Conservation (phyloP, 345 rosid genomes). For the Raphanus sativus region DNA sequence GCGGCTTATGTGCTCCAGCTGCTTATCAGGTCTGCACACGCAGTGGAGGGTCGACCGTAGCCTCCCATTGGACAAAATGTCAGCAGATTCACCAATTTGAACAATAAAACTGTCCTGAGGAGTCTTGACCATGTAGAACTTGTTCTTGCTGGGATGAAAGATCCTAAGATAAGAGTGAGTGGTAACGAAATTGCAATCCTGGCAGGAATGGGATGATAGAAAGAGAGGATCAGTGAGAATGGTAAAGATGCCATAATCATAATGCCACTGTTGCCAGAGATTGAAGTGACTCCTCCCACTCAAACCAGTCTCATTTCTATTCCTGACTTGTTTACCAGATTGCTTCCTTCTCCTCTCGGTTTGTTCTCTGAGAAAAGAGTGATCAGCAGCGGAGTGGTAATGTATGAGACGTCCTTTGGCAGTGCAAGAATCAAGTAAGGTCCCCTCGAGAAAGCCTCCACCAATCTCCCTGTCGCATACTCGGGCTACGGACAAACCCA, state of each 20-base stretch:
- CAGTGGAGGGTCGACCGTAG: slow-evolving; percentile 77
- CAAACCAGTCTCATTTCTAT: slow-evolving; percentile 1
- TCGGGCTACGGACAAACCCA: slow-evolving; percentile 68
- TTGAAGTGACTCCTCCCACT: slow-evolving; percentile 21
- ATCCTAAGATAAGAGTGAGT: slow-evolving; percentile 59
- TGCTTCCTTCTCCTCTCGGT: slow-evolving; percentile 33
- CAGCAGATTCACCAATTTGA: slow-evolving; percentile 90
- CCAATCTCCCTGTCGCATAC: slow-evolving; percentile 75
- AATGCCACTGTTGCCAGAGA: slow-evolving; percentile 97
- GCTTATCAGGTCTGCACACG: slow-evolving; percentile 58
- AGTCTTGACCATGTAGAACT: slow-evolving; percentile 60
- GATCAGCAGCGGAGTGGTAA: slow-evolving; percentile 72
- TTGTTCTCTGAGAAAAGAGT: slow-evolving; percentile 41
- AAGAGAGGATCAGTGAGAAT: slow-evolving; percentile 83
- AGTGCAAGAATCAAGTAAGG: slow-evolving; percentile 65
- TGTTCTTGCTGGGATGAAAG: slow-evolving; percentile 56
- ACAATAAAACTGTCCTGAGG: slow-evolving; percentile 72
- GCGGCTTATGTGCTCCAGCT: slow-evolving; percentile 56
- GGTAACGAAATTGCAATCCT: slow-evolving; percentile 46
- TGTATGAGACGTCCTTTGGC: slow-evolving; percentile 91
- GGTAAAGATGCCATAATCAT: slow-evolving; percentile 89
- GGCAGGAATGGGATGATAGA: slow-evolving; percentile 35
- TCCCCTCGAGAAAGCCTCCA: slow-evolving; percentile 63
- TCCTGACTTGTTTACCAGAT: slow-evolving; percentile 28
- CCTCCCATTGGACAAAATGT: slow-evolving; percentile 72